A percentile compares a stretch with the other conserved stretches of the same genome.
These are phyloP conservation scores for Acanthamoeba healyi DNA, from an alignment of 208 protist genomes.

Conservation along the genomic window DNA sequence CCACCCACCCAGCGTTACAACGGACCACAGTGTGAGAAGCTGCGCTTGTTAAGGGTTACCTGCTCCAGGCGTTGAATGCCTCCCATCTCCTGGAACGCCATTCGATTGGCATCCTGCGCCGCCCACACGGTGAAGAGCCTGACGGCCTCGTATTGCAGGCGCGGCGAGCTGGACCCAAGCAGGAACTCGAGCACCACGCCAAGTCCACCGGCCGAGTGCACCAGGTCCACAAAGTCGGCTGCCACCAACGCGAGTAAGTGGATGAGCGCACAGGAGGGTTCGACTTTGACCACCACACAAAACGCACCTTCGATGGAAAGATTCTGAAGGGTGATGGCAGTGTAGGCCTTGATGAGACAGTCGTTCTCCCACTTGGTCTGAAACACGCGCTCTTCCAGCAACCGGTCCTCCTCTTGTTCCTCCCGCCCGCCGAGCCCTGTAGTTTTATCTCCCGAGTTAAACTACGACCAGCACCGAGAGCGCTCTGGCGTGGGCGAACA, in stretches of 20 bases:
- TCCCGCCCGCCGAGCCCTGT: background rate
- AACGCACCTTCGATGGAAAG: conserved; percentile 67
- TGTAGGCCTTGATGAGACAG: conserved; percentile 66
- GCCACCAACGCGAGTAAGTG: too few species aligned
- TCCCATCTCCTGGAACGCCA: conserved; percentile 33
- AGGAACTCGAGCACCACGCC: conserved; percentile 39
- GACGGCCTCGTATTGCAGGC: conserved; percentile 53
- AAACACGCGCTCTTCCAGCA: conserved; percentile 70
- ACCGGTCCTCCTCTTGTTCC: conserved; percentile 16
- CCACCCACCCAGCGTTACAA: too few species aligned
- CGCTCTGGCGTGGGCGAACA: too few species aligned
- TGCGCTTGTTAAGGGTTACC: background rate
- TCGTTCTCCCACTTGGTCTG: conserved; percentile 74
- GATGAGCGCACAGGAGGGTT: background rate
- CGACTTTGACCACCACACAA: background rate
- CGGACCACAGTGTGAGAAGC: too few species aligned
- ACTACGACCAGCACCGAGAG: too few species aligned
- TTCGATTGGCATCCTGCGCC: conserved; percentile 16
- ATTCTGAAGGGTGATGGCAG: conserved; percentile 72
- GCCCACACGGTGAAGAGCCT: conserved; percentile 47
- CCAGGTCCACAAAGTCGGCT: conserved; percentile 45
- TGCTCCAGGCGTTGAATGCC: background rate
- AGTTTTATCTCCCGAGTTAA: too few species aligned
- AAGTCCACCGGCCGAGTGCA: conserved; percentile 22
- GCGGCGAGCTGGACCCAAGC: conserved; percentile 42